phyloP scores from a whole-genome alignment of 2,329 filamentous ascomycete genomes.

The Erysiphe neolycopersici region DNA sequence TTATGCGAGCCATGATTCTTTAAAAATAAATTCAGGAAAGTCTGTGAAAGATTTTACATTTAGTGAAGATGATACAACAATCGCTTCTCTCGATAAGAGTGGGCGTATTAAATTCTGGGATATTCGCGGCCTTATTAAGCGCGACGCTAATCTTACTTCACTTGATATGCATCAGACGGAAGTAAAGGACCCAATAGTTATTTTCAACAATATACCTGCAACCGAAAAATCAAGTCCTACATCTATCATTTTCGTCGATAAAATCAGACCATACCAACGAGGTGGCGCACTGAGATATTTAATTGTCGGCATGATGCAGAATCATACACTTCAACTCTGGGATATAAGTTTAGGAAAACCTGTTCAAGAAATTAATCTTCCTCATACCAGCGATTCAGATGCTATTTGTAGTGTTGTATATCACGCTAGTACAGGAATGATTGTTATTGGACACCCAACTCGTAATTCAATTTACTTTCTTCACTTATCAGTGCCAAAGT shows the following conservation, averaged over 20 bases:
- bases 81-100: constrained; percentile 90
- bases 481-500: constrained; percentile 80
- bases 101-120: constrained; percentile 97
- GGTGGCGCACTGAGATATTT: constrained; percentile 78
- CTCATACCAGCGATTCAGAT: constrained; percentile 85
- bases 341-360: constrained; percentile 85
- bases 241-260: constrained; percentile 86
- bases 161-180: constrained; percentile 23
- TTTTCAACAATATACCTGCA: constrained; percentile 61
- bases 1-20: constrained; percentile 59
- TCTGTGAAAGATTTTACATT: constrained; percentile 96
- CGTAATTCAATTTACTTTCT: constrained; percentile 95
- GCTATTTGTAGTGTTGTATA: constrained; percentile 96
- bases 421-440: constrained; percentile 74
- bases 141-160: constrained; percentile 7
- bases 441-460: constrained; percentile 84
- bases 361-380: constrained; percentile 89
- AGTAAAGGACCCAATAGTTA: constrained; percentile 65
- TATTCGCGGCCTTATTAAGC: constrained; percentile 46
- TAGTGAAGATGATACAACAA: constrained; percentile 82
- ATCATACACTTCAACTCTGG: constrained; percentile 95
- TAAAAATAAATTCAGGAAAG: constrained; percentile 93
- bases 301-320: constrained; percentile 95
- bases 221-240: constrained; percentile 92
- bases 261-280: constrained; percentile 78